These are phyloP conservation scores for Candida ulmi DNA, from an alignment of 805 yeast species.

Conservation along the genomic window DNA sequence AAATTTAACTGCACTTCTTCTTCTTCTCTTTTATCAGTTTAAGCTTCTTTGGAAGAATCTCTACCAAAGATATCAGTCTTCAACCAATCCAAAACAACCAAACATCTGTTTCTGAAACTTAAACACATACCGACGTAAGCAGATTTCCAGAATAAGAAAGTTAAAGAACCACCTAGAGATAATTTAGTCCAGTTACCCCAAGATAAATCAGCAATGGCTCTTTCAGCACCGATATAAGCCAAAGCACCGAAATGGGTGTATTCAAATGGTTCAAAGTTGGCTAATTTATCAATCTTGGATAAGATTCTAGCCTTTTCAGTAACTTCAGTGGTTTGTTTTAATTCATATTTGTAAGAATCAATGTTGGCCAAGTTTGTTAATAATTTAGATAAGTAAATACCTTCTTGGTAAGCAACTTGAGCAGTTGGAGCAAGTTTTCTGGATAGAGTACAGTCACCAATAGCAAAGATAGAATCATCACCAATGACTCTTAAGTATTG, in stretches of 20 bases:
- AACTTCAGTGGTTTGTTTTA: constrained; percentile 30
- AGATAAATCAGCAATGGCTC: constrained; percentile 88
- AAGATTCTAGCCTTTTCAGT: constrained; percentile 30
- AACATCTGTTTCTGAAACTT: constrained; percentile 80
- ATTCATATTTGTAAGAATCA: constrained; percentile 47
- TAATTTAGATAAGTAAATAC: constrained; percentile 68
- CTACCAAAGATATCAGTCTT: constrained; percentile 88
- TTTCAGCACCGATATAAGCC: constrained; percentile 90
- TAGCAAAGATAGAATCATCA: constrained; percentile 67
- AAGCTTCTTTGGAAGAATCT: constrained; percentile 45
- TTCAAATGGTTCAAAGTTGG: constrained; percentile 54
- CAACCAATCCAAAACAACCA: constrained; percentile 85
- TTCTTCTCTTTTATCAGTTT: no score
- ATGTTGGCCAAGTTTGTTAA: constrained; percentile 61
- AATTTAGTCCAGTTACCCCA: constrained; percentile 77
- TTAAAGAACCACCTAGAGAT: constrained; percentile 77
- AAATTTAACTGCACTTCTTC: no score
- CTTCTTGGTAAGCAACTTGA: constrained; percentile 95
- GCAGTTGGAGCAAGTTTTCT: constrained; percentile 94
- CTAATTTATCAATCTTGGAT: constrained; percentile 35
- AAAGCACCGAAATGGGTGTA: constrained; percentile 89
- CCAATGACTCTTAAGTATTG: constrained; percentile 73
- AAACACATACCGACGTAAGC: constrained; percentile 92
- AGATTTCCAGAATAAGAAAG: constrained; percentile 91
- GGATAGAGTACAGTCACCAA: constrained; percentile 90